These are phyloP conservation scores for Fusarium devonianum DNA, from an alignment of 2,329 filamentous ascomycete genomes.

Conservation along the genomic window DNA sequence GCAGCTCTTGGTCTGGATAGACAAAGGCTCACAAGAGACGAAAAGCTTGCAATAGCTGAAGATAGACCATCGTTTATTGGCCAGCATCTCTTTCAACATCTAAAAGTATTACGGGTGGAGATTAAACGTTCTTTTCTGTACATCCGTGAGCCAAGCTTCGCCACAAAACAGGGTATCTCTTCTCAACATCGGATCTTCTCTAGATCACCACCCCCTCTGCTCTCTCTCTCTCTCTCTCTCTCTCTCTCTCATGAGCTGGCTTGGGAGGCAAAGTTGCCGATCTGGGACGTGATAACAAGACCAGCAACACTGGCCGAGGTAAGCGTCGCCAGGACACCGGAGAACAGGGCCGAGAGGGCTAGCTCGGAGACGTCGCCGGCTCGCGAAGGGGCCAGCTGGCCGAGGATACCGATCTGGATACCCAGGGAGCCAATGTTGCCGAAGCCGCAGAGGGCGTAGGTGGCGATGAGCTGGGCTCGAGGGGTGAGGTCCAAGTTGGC, in stretches of 20 bases:
- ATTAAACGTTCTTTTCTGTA: too few relatives aligned
- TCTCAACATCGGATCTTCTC: slow-evolving; percentile 6
- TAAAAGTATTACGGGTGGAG: too few relatives aligned
- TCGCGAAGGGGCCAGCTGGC: slow-evolving; percentile 78
- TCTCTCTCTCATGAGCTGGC: not conserved
- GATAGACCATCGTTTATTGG: too few relatives aligned
- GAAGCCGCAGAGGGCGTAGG: slow-evolving; percentile 83
- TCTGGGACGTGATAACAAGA: slow-evolving; percentile 69
- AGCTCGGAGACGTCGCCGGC: slow-evolving; percentile 78
- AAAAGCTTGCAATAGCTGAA: too few relatives aligned
- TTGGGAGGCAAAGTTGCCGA: slow-evolving; percentile 29
- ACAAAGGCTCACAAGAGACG: too few relatives aligned
- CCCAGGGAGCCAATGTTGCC: slow-evolving; percentile 89
- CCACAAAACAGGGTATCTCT: slow-evolving; percentile 10
- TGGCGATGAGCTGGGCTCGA: slow-evolving; percentile 81
- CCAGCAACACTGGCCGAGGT: slow-evolving; percentile 81
- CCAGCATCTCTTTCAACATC: too few relatives aligned
- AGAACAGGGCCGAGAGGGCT: slow-evolving; percentile 78
- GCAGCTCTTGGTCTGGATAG: too few relatives aligned
- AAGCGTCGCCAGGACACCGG: slow-evolving; percentile 80
- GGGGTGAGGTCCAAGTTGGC: slow-evolving; percentile 66
- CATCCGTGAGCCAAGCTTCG: too few relatives aligned
- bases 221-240: not conserved
- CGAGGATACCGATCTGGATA: slow-evolving; percentile 87
- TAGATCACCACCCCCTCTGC: not conserved